Evolutionary conservation across 768 basidiomycete species (phyloP).

Genomic region (Arthromyces matolae): DNA sequence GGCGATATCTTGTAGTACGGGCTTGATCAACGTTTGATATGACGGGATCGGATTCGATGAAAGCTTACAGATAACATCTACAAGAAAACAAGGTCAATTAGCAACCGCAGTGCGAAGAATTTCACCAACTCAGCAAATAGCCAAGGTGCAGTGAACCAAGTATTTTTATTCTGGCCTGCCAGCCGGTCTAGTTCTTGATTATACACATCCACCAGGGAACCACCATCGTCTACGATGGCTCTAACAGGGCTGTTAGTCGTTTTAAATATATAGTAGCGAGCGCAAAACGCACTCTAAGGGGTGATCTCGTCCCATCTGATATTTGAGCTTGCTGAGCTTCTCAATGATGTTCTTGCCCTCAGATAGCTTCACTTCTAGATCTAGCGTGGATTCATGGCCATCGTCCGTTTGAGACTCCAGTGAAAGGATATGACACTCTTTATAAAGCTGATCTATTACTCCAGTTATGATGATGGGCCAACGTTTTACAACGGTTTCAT

Average conservation of each 20-base stretch:
- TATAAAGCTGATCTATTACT: slow-evolving; percentile 74
- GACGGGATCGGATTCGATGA: neutral
- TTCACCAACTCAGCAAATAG: slow-evolving; percentile 85
- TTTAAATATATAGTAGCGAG: neutral
- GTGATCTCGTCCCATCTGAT: slow-evolving; percentile 81
- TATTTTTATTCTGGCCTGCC: slow-evolving; percentile 44
- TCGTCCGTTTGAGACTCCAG: slow-evolving; percentile 30
- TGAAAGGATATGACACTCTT: slow-evolving; percentile 60
- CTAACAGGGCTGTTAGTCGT: slow-evolving; percentile 32
- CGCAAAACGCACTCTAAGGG: slow-evolving; percentile 56
- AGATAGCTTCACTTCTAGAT: slow-evolving; percentile 44
- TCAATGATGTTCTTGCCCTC: slow-evolving; percentile 81
- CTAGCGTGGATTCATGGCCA: slow-evolving; percentile 21
- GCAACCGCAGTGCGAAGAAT: neutral
- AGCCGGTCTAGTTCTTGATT: slow-evolving; percentile 66
- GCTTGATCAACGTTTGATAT: neutral
- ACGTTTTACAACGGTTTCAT: slow-evolving; percentile 72
- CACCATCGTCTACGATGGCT: slow-evolving; percentile 71
- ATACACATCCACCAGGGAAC: slow-evolving; percentile 64
- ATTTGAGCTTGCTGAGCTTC: slow-evolving; percentile 74
- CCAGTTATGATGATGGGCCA: slow-evolving; percentile 85
- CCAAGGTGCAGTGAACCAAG: slow-evolving; percentile 95
- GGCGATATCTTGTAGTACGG: slow-evolving; percentile 77
- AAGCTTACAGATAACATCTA: slow-evolving; percentile 71
- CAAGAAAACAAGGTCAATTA: neutral